phyloP scores from a whole-genome alignment of 345 rosid genomes.

The Melaleuca alternifolia region DNA sequence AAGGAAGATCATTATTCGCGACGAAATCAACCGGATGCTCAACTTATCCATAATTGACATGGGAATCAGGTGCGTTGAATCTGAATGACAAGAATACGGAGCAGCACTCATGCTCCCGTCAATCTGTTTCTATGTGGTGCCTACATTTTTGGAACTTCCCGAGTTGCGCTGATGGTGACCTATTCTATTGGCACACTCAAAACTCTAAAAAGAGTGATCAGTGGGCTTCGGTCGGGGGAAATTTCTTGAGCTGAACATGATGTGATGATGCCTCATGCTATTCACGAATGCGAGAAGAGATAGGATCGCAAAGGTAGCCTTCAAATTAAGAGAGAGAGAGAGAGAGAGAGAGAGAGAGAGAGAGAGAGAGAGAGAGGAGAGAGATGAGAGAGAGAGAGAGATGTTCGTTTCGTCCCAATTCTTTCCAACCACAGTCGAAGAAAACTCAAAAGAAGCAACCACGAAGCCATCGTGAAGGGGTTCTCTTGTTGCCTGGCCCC shows the following conservation, averaged over 20 bases:
- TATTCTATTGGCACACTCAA: too few relatives aligned
- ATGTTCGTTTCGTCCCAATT: neutral
- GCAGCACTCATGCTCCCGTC: neutral
- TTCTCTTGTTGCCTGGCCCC: neutral
- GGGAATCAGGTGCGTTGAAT: neutral
- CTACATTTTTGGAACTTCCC: too few relatives aligned
- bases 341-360: too few relatives aligned
- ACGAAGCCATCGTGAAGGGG: neutral
- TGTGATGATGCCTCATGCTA: too few relatives aligned
- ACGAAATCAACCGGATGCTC: neutral
- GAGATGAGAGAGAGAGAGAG: neutral
- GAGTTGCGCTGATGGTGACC: too few relatives aligned
- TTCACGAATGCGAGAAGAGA: too few relatives aligned
- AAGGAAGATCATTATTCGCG: neutral
- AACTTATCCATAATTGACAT: neutral
- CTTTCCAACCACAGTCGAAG: neutral
- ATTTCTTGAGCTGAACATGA: too few relatives aligned
- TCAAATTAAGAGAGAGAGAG: too few relatives aligned
- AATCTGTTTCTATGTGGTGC: too few relatives aligned
- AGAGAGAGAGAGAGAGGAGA: neutral
- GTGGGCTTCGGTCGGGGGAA: too few relatives aligned
- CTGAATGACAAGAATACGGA: accelerated
- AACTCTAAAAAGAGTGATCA: too few relatives aligned
- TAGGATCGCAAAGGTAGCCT: too few relatives aligned
- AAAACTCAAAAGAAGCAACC: neutral